phyloP scores from a whole-genome alignment of 257 asterid species.

The Paraleonurus japonicus region DNA sequence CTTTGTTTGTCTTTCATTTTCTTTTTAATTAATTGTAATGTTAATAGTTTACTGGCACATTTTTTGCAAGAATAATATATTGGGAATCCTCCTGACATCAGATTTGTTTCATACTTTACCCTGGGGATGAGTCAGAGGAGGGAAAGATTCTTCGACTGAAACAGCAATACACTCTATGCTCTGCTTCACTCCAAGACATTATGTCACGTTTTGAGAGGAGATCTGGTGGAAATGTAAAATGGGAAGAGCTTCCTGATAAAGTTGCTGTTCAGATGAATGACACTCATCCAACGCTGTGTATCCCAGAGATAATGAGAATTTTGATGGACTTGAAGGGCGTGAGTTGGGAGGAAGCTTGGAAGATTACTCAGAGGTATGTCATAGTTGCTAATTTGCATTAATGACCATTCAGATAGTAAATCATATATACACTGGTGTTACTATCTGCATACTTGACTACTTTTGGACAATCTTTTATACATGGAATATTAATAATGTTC shows the following conservation, averaged over 20 bases:
- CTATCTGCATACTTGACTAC: neutral
- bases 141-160: constrained; percentile 75
- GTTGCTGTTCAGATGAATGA: constrained; percentile 95
- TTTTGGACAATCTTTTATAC: neutral
- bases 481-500: neutral
- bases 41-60: constrained; percentile 3
- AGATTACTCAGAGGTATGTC: constrained; percentile 63
- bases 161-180: constrained; percentile 85
- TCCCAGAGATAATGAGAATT: constrained; percentile 82
- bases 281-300: constrained; percentile 88
- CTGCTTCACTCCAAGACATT: constrained; percentile 91
- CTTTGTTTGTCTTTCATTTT: neutral
- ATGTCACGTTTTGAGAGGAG: constrained; percentile 75
- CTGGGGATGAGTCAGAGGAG: constrained; percentile 76
- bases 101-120: constrained; percentile 81
- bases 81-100: constrained; percentile 33
- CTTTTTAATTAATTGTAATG: neutral
- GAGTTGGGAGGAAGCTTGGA: constrained; percentile 84
- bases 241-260: constrained; percentile 85
- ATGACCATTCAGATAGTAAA: neutral
- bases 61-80: constrained; percentile 13
- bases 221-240: constrained; percentile 52
- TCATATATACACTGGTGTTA: neutral
- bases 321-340: constrained; percentile 77
- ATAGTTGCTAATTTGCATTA: neutral